Percentiles rank a stretch among this genome's conserved stretches.
Conservation (phyloP, 2,329 filamentous ascomycete genomes). For the Aspergillus pseudoterreus region DNA sequence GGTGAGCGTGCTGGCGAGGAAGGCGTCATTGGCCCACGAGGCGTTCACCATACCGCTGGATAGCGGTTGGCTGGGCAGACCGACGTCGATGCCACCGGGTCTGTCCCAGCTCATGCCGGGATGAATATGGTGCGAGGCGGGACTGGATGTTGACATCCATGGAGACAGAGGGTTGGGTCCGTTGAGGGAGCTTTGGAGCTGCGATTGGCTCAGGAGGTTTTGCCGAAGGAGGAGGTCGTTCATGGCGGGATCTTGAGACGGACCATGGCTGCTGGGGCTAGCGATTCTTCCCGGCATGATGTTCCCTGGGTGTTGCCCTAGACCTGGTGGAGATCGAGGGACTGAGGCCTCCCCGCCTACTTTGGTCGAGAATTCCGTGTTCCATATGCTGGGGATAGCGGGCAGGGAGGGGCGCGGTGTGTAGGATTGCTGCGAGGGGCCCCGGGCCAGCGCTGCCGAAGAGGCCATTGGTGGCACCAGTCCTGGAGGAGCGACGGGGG, state of each 20-base stretch:
- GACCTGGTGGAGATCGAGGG: slow-evolving; percentile 37
- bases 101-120: slow-evolving; percentile 23
- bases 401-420: slow-evolving; percentile 27
- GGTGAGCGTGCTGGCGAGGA: slow-evolving; percentile 29
- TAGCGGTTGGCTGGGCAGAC: slow-evolving; percentile 21
- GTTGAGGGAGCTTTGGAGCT: slow-evolving; percentile 19
- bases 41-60: slow-evolving; percentile 26
- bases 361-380: slow-evolving; percentile 43
- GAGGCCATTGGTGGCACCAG: slow-evolving; percentile 23
- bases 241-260: slow-evolving; percentile 22
- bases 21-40: slow-evolving; percentile 36
- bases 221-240: slow-evolving; percentile 28
- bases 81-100: slow-evolving; percentile 11
- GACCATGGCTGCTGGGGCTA: slow-evolving; percentile 16
- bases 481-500: slow-evolving; percentile 33
- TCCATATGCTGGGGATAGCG: slow-evolving; percentile 43
- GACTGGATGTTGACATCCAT: slow-evolving; percentile 20
- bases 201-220: slow-evolving; percentile 23
- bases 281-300: slow-evolving; percentile 13
- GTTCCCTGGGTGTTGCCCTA: slow-evolving; percentile 20
- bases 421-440: slow-evolving; percentile 29
- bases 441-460: slow-evolving; percentile 15
- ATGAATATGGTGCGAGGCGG: slow-evolving; percentile 14
- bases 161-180: slow-evolving; percentile 20
- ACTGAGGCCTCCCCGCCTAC: slow-evolving; percentile 38